Evolutionary conservation across 169 alveolate species (phyloP), one percentile per base, ranked within the genome.

Genomic region (Cryptosporidium ubiquitum): DNA sequence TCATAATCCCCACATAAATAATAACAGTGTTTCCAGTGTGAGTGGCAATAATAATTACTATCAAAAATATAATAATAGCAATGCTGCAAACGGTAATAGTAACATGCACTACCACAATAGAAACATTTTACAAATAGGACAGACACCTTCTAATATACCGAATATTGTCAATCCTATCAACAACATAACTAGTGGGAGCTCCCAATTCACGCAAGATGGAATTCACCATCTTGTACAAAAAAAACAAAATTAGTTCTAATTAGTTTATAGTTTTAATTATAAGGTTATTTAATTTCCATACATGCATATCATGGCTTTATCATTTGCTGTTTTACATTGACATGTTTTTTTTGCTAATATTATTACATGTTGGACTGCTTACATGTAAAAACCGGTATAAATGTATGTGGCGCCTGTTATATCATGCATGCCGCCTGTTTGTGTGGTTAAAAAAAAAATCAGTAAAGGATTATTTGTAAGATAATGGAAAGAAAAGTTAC

Each of bases 401-500:
- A 1, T 0, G 52, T 2, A 3, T 23, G 23, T 5, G 71, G 71
- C 71, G 71, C 51, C 47, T 23, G 39, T 14, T 3, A 58, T 31
- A 29, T 1, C 71, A 64, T 70, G 66, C 55, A 69, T 52, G 69
- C 70, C 85, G 85, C 85, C 69, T 51, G 31, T 71, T 71, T 71
- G 85, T 71, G 85, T 71, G 85, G 85, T 71, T 29, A 6, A 20
- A 23, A 71, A 42, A 49, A 33, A 26, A 51, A 42, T 71, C 69
- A 71, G 85, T 71, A 71, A 49, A 71, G 71, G 71, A 64, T 64
- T 64, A 64, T 64, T 61, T 64, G 71, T 26, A 64, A 35, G 49
- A 35, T 55, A 55, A 55, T 55, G 66, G 35, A 26, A 26, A 55
- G 35, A 23, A 55, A 20, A 23, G 18, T 55, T 26, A 64, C 29